These are phyloP conservation scores for Myxozyma geophila DNA, from an alignment of 805 yeast genomes.

Conservation along the genomic window DNA sequence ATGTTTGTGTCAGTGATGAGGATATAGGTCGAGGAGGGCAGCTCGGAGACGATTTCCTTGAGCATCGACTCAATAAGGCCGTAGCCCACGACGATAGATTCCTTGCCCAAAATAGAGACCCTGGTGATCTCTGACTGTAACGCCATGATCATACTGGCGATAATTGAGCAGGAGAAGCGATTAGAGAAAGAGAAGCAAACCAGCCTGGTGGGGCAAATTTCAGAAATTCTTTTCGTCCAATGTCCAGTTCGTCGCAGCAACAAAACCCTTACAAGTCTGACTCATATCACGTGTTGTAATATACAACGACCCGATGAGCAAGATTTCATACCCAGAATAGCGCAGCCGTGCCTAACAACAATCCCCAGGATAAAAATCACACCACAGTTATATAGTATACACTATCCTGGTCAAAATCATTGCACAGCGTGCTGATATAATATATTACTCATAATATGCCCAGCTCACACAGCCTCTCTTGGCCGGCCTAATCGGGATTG, in stretches of 20 bases:
- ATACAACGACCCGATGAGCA: not conserved
- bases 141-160: not conserved
- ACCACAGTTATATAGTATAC: no score
- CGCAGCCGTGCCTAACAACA: no score
- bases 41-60: constrained; percentile 60
- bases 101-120: constrained; percentile 70
- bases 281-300: constrained; percentile 9
- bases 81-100: constrained; percentile 89
- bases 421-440: no score
- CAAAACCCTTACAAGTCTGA: not conserved
- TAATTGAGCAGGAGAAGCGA: not conserved
- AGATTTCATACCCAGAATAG: not conserved
- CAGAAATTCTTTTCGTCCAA: not conserved
- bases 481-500: constrained; percentile 8
- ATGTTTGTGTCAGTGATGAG: constrained; percentile 86
- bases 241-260: no score
- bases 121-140: constrained; percentile 15
- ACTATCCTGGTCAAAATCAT: no score
- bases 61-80: constrained; percentile 76
- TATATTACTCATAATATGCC: no score
- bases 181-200: not conserved
- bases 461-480: constrained; percentile 15
- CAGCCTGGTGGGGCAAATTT: not conserved
- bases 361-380: no score
- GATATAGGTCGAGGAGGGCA: constrained; percentile 89